These are phyloP conservation scores for Aspergillus cavernicola DNA, from an alignment of 495 filamentous ascomycete species.

Conservation along the genomic window DNA sequence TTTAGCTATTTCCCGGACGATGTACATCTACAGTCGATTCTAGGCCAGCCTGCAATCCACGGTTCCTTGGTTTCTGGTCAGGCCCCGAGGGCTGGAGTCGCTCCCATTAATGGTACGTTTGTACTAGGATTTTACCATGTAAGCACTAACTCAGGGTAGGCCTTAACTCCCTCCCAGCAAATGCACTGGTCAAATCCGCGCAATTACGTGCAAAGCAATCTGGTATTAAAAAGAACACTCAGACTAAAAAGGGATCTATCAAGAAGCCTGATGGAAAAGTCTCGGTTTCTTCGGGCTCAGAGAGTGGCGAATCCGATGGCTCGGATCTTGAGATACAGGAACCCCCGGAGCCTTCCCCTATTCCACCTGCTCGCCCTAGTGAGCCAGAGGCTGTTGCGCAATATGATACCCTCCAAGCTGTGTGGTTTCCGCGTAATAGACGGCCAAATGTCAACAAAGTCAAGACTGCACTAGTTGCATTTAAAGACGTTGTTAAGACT, in stretches of 20 bases:
- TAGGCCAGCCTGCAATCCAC: slow-evolving; percentile 10
- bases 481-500: slow-evolving; percentile 59
- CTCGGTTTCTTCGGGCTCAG: slow-evolving; percentile 36
- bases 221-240: slow-evolving; percentile 15
- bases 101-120: slow-evolving; percentile 16
- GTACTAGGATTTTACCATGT: not conserved
- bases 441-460: slow-evolving; percentile 43
- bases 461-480: slow-evolving; percentile 49
- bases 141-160: slow-evolving; percentile 6
- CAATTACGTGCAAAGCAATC: slow-evolving; percentile 12
- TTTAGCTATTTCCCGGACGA: slow-evolving; percentile 34
- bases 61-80: slow-evolving; percentile 1
- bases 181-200: not conserved
- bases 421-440: slow-evolving; percentile 59
- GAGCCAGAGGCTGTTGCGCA: slow-evolving; percentile 52
- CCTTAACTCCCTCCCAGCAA: slow-evolving; percentile 7
- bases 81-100: not conserved
- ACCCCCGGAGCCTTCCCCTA: slow-evolving; percentile 48
- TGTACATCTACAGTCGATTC: slow-evolving; percentile 23
- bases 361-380: slow-evolving; percentile 48
- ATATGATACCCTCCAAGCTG: slow-evolving; percentile 61
- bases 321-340: slow-evolving; percentile 45
- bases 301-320: slow-evolving; percentile 46
- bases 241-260: slow-evolving; percentile 24
- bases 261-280: slow-evolving; percentile 33